Conservation (phyloP, 1,139 yeast species). For the Citeromyces siamensis region DNA sequence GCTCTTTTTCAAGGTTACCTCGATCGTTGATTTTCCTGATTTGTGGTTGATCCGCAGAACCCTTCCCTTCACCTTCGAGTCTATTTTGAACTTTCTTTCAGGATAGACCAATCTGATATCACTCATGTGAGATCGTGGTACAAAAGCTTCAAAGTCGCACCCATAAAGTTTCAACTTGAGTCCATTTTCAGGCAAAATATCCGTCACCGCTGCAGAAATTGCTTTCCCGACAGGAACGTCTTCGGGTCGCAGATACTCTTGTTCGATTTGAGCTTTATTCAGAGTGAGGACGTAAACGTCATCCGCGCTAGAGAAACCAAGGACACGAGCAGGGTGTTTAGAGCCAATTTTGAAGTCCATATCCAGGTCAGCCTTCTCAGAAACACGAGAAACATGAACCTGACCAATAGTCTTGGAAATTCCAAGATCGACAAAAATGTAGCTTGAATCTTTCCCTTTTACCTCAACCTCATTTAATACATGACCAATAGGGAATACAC, state of each 20-base stretch:
- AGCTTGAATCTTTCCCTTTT: conserved; percentile 42
- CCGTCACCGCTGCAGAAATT: conserved; percentile 45
- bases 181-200: conserved; percentile 60
- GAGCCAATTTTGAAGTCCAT: conserved; percentile 50
- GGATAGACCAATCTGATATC: conserved; percentile 82
- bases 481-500: conserved; percentile 73
- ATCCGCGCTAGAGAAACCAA: conserved; percentile 60
- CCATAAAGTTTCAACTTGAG: conserved; percentile 46
- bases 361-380: conserved; percentile 35
- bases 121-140: conserved; percentile 66
- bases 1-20: conserved; percentile 72
- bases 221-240: conserved; percentile 73
- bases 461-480: conserved; percentile 48
- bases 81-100: conserved; percentile 82
- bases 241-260: conserved; percentile 49
- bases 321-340: conserved; percentile 62
- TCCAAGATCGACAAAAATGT: conserved; percentile 45
- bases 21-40: conserved; percentile 26
- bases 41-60: conserved; percentile 27
- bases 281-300: conserved; percentile 55
- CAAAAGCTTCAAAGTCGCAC: conserved; percentile 62
- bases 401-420: conserved; percentile 47
- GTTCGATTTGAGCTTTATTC: conserved; percentile 49
- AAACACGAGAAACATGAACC: conserved; percentile 61
- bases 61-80: conserved; percentile 70